Conservation (phyloP, 805 yeast species). For the Myxozyma monticola region DNA sequence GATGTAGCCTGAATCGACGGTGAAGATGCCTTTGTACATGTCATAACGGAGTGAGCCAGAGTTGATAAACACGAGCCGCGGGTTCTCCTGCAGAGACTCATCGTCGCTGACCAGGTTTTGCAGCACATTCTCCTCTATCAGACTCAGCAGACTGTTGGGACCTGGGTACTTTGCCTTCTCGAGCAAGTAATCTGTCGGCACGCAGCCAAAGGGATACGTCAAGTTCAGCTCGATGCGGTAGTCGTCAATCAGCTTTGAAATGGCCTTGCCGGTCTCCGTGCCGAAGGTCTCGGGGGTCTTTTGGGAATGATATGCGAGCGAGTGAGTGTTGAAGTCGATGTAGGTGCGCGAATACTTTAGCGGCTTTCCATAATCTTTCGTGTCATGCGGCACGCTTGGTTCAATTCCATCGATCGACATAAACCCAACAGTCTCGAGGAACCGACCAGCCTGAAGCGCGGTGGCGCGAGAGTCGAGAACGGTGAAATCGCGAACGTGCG, state of each 20-base stretch:
- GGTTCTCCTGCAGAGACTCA: slow-evolving; percentile 36
- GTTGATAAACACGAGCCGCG: slow-evolving; percentile 65
- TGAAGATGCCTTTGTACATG: slow-evolving; percentile 78
- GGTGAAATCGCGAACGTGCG: slow-evolving; percentile 84
- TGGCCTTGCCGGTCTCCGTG: slow-evolving; percentile 55
- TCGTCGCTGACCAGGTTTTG: slow-evolving; percentile 42
- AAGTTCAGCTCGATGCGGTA: slow-evolving; percentile 54
- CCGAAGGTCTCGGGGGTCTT: slow-evolving; percentile 43
- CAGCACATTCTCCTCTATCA: slow-evolving; percentile 60
- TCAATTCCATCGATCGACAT: slow-evolving; percentile 51
- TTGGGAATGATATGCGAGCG: slow-evolving; percentile 65
- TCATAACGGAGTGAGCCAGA: slow-evolving; percentile 90
- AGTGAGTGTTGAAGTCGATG: slow-evolving; percentile 75
- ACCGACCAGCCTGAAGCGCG: slow-evolving; percentile 90
- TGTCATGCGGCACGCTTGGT: slow-evolving; percentile 18
- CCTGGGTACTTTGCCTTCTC: slow-evolving; percentile 66
- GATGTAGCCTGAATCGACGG: slow-evolving; percentile 73
- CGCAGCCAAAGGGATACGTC: slow-evolving; percentile 59
- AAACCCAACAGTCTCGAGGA: slow-evolving; percentile 93
- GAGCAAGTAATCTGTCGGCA: slow-evolving; percentile 65
- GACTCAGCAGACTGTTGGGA: slow-evolving; percentile 55
- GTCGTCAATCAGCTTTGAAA: slow-evolving; percentile 48
- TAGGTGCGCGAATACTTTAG: slow-evolving; percentile 58
- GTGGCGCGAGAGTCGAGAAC: slow-evolving; percentile 64
- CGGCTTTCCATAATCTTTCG: slow-evolving; percentile 34